Evolutionary conservation across 2,329 filamentous ascomycete species (phyloP).

Genomic region (Penicillium hesseltinei): DNA sequence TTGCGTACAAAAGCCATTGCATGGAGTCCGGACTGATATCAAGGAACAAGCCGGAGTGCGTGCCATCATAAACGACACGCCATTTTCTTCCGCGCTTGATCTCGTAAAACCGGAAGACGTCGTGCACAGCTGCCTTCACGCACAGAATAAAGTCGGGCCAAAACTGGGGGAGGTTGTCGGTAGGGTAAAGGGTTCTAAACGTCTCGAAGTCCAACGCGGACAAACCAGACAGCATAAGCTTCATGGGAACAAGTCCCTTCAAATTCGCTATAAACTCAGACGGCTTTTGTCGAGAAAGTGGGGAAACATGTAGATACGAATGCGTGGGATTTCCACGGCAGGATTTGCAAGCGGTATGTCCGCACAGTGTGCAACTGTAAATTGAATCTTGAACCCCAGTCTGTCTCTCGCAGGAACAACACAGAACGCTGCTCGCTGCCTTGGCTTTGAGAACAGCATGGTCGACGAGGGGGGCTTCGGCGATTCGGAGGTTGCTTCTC

Average conservation of each 20-base stretch:
- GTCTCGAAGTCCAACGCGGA: conserved; percentile 23
- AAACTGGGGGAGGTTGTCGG: conserved; percentile 17
- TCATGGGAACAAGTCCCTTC: conserved; percentile 44
- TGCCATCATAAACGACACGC: conserved; percentile 33
- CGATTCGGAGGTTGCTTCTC: conserved; percentile 13
- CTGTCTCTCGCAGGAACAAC: conserved; percentile 60
- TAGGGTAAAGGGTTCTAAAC: conserved; percentile 12
- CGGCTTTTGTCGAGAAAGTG: conserved; percentile 38
- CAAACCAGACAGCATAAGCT: conserved; percentile 37
- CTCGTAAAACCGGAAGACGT: conserved; percentile 31
- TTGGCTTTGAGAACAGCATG: conserved; percentile 20
- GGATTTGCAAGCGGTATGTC: conserved; percentile 53
- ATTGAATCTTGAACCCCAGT: conserved; percentile 41
- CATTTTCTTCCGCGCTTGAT: conserved; percentile 33
- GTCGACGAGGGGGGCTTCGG: conserved; percentile 6
- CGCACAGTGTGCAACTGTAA: conserved; percentile 52
- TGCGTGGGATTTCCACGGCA: conserved; percentile 58
- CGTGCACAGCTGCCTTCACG: conserved; percentile 26
- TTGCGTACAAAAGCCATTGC: conserved; percentile 52
- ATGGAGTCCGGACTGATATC: conserved; percentile 26
- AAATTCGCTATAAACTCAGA: conserved; percentile 47
- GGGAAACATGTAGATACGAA: conserved; percentile 35
- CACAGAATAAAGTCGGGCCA: conserved; percentile 37
- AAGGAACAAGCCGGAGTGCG: conserved; percentile 25
- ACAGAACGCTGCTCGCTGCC: conserved; percentile 40